Base-by-base conservation (phyloP, 345 rosid genomes). In the Corchorus olitorius region DNA sequence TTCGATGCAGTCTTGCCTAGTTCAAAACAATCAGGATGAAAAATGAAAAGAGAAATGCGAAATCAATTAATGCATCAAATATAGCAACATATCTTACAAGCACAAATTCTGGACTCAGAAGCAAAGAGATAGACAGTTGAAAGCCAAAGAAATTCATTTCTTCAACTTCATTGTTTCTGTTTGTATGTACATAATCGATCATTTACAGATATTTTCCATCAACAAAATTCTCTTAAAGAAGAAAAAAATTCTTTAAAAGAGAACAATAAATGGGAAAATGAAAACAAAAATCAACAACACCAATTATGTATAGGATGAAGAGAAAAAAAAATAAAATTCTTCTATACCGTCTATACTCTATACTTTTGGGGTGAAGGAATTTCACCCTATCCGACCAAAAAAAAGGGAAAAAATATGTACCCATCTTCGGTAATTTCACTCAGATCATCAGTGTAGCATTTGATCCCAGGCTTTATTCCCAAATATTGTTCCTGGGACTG, bases 401-500 rank as follows among this genome's bases (percentile, higher is more conserved):
- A 6, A 20, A 3, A 8, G 33, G 16, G 35, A 8, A 4, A 12
- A 22, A 39, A 15, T 10, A 74, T 62, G 19, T 34, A 61, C 33
- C 33, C 41, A 39, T 55, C 53, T 22, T 72, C 39, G 6, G 14
- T 56, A 55, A 27, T 34, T 72, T 41, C 64, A 19, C 11, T 72
- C 64, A 1, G 52, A 54, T 39, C 35, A 19, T 19, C 52, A 39
- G 14, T 8, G 58, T 56, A 7, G 53, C 41, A 72, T 56, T 35
- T 34, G 48, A 34, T 17, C 4, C 45, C 33, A 53, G 53, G 46
- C 45, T 70, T 56, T 41, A 72, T 37, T 74, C 77, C 62, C 34
- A 54, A 13, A 50, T 75, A 43, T 20, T 37, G 65, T 39, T 85
- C 80, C 77, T 74, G 58, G 93, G 93, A 50, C 73, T 52, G 58